Percentiles rank a stretch among this genome's conserved stretches.
Conservation (phyloP, 805 yeast species). For the Jamesozyma rosinii region DNA sequence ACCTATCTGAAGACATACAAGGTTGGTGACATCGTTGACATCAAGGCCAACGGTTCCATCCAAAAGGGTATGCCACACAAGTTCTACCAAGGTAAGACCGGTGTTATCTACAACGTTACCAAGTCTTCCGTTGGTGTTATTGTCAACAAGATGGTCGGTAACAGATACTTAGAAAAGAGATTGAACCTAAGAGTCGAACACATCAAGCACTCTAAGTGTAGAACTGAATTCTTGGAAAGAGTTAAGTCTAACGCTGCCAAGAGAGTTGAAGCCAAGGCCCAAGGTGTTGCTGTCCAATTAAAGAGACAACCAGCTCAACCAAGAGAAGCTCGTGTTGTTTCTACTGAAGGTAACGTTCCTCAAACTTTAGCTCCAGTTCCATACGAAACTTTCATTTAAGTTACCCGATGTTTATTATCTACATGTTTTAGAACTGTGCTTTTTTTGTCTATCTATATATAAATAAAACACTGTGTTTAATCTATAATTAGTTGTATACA, state of each 20-base stretch:
- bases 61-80: conserved; percentile 99
- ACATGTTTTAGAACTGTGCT: not conserved
- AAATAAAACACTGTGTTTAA: not conserved
- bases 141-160: conserved; percentile 95
- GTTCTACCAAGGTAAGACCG: conserved; percentile 99
- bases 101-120: conserved; percentile 98
- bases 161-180: conserved; percentile 98
- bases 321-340: conserved; percentile 81
- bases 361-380: conserved; percentile 98
- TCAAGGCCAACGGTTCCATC: conserved; percentile 97
- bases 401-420: conserved; percentile 10
- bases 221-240: conserved; percentile 97
- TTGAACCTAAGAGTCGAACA: conserved; percentile 98
- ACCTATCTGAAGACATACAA: conserved; percentile 96
- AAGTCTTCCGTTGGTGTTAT: conserved; percentile 97
- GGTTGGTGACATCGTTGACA: conserved; percentile 99
- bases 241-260: conserved; percentile 93
- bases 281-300: conserved; percentile 82
- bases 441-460: conserved; percentile 2
- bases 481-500: conserved; percentile 3
- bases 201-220: conserved; percentile 98
- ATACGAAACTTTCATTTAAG: conserved; percentile 98
- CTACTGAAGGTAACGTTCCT: conserved; percentile 77
- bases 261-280: conserved; percentile 88
- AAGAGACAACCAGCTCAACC: conserved; percentile 99